Base-by-base conservation (phyloP, 2,329 filamentous ascomycete genomes). In the Colletotrichum sp. region DNA sequence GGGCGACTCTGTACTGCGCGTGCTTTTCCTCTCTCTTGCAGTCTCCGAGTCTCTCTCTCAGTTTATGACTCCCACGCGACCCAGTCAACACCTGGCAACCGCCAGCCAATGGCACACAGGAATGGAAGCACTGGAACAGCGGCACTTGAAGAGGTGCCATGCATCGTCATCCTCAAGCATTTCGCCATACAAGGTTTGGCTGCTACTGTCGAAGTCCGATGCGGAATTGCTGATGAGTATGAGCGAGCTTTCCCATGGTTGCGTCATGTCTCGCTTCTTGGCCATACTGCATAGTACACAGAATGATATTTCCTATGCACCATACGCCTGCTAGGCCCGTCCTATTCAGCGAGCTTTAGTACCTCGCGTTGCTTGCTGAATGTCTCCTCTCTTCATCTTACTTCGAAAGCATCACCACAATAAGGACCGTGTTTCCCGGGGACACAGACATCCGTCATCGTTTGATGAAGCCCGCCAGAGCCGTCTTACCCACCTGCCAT, bases 371-470 rank as follows among this genome's bases (percentile, higher is more conserved):
- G 44, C 44, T 52, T 52, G 44, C 44, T 21, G n/a, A 52, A 21
- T 12, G 10, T 52, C n/a, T 34, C 26, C 64, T 34, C 18, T 26
- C 65, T 13, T 55, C 44, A 57, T 55, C 65, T 9, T 24, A 36
- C 32, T 34, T 39, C 39, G 28, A 49, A 26, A 39, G 34, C 49
- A 32, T 55, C 34, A 65, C 21, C 44, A 57, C 18, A 26, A 18
- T 10, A 18, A 26, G 44, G 44, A n/a, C 34, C 63, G 63, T 65
- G 63, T 52, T 49, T 52, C 36, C n/a, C 30, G 30, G 26, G 65
- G 21, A 67, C 63, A 72, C 68, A 76, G 69, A 64, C 55, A 49
- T 76, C 63, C 69, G 65, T 68, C 68, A 67, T 66, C 63, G 65
- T 68, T 68, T 63, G 52, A 57, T 64, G 28, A 26, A 64, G 34